Evolutionary conservation across 78 protist genomes (phyloP), one percentile per base, ranked within the genome.

Genomic region (Dictyostelium purpureum): DNA sequence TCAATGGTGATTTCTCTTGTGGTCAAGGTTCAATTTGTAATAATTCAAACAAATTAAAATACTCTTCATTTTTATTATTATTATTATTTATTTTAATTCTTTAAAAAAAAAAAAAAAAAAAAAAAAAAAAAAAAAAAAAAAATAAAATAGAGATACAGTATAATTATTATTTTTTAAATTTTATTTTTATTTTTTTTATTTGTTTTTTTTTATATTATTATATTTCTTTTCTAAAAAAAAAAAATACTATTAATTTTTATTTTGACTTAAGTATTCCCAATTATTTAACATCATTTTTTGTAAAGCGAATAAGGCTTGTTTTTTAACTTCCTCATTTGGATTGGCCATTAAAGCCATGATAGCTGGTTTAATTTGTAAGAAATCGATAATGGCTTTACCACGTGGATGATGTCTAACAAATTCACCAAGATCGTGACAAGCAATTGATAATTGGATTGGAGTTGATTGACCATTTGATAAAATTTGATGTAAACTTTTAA

Each of bases 371-470:
- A 91, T 76, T 31, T 77, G 92, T 5, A 94, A 52, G 24, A 33
- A 9, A 31, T 94, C 90, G 65, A 90, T 61, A 24, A 77, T 51
- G 28, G 49, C 49, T 70, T 95, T 94, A 38, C 99, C 99, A 43
- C 89, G 79, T 21, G 95, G 96, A 90, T 98, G 97, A 81, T 59
- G 56, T 51, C 96, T 45, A 35, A 87, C 96, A 47, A 97, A 97
- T 77, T 97, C 97, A 61, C 99, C 98, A 33, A 98, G 6, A 85
- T 98, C 99, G 69, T 97, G 97, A 69, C 96, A 95, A 24, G 98
- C 99, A 43, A 98, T 89, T 10, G 98, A 97, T 6, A 95, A 80
- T 14, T 31, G 70, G 21, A n/a, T 16, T 63, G 71, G 71, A 19
- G 90, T 37, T 43, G 85, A 74, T 51, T 52, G 35, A 16, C 75